A percentile compares a stretch with the other conserved stretches of the same genome.
These are phyloP conservation scores for Hypholoma fasciculare DNA, from an alignment of 768 basidiomycete genomes.

Conservation along the genomic window DNA sequence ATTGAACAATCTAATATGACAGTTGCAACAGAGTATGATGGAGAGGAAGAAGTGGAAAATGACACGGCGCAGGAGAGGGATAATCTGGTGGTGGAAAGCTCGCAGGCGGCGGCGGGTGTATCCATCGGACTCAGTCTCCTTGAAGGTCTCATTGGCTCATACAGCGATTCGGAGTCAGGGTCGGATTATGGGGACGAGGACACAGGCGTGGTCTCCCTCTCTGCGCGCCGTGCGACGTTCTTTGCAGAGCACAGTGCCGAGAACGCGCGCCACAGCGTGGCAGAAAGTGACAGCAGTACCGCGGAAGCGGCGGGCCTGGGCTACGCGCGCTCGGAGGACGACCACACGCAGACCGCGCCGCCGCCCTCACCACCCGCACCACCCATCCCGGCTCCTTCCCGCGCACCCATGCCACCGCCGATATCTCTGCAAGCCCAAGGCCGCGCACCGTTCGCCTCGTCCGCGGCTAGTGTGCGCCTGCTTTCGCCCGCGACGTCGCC, in stretches of 20 bases:
- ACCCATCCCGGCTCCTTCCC: neutral
- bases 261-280: constrained; percentile 5
- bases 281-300: constrained; percentile 20
- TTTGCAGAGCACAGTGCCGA: neutral
- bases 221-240: neutral
- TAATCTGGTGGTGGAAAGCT: neutral
- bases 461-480: no score
- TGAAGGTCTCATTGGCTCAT: constrained; percentile 25
- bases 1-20: neutral
- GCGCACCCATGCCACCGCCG: neutral
- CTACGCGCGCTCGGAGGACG: constrained; percentile 23
- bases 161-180: constrained; percentile 2
- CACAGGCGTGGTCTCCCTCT: constrained; percentile 27
- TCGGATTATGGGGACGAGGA: constrained; percentile 12
- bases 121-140: constrained; percentile 1
- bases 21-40: neutral
- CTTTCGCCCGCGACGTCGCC: constrained; percentile 7
- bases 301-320: constrained; percentile 24
- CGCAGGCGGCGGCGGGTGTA: neutral
- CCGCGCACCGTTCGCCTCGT: neutral
- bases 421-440: neutral
- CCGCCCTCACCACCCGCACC: neutral
- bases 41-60: neutral
- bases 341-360: constrained; percentile 4
- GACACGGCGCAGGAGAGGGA: neutral